Base-by-base conservation (phyloP, 2,329 filamentous ascomycete genomes). In the Fusarium goolgardi region DNA sequence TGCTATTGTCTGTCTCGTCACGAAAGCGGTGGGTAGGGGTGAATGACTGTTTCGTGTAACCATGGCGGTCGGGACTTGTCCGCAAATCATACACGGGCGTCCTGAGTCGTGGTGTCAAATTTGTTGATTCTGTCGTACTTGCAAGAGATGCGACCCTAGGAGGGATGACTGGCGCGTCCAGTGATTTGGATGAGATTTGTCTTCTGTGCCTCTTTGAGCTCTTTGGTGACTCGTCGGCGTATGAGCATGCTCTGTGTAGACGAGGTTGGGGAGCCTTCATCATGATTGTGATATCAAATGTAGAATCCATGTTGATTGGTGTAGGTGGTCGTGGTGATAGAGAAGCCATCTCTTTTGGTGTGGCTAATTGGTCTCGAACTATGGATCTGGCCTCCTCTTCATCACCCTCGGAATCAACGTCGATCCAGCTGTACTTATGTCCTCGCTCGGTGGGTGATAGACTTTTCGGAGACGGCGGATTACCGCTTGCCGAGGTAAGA, bases 401-500 rank as follows among this genome's bases (percentile, higher is more conserved):
- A 6, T 72, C 77, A 3, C 71, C 68, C 41, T 80, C 78, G 3
- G 78, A 79, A 34, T 80, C 78, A 16, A 69, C 63, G 20, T 80
- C 78, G 9, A 81, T 77, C 80, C 80, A 81, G 50, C 78, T 81
- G 44, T 75, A 70, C 21, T 74, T 73, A 27, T 68, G 67, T 40
- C 65, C 63, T 44, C 55, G 63, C 23, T 71, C 66, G 9, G 57
- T 39, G 6, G 68, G 54, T n/a, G 70, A 56, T 2, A 73, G 55
- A 34, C 57, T 63, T 16, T 74, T 75, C 9, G 75, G 73, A 12
- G 75, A 76, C 7, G 69, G 71, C 0, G 71, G 69, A 31, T 71
- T 73, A 44, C 71, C 74, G 37, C 68, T 73, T 6, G 71, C 64
- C 21, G 77, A 78, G 23, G 73, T 74, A 4, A 81, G 64, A 3